Evolutionary conservation across 106 monocot genomes (phyloP).

Genomic region (Dendrobium chrysotoxum): DNA sequence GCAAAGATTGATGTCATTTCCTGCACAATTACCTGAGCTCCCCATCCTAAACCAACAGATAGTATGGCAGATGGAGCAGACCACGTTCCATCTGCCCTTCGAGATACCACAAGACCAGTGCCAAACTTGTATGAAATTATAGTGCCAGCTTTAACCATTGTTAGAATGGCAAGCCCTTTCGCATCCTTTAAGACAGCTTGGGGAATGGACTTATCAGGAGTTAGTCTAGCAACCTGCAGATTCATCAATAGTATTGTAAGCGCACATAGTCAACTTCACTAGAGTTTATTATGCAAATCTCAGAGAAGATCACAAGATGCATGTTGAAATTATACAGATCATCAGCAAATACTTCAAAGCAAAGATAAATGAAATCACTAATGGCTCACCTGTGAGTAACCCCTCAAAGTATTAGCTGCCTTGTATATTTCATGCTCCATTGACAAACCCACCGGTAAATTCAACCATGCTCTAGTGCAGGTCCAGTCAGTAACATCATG

Average conservation of each 20-base stretch:
- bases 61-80: slow-evolving; percentile 91
- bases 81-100: slow-evolving; percentile 80
- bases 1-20: not conserved
- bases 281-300: not conserved
- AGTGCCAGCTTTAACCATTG: slow-evolving; percentile 78
- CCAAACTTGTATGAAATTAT: slow-evolving; percentile 87
- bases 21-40: slow-evolving; percentile 65
- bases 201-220: slow-evolving; percentile 85
- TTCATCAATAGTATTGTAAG: not conserved
- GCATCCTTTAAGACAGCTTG: slow-evolving; percentile 62
- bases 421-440: slow-evolving; percentile 98
- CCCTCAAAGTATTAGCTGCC: slow-evolving; percentile 62
- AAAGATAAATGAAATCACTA: not conserved
- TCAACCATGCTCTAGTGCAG: slow-evolving; percentile 78
- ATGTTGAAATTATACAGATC: not conserved
- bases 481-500: slow-evolving; percentile 98
- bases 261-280: not conserved
- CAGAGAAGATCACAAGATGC: not conserved
- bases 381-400: slow-evolving; percentile 63
- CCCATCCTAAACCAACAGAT: slow-evolving; percentile 93
- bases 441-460: slow-evolving; percentile 81
- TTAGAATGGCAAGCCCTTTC: slow-evolving; percentile 83
- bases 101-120: slow-evolving; percentile 79
- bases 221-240: slow-evolving; percentile 64
- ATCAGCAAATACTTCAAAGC: not conserved